Evolutionary conservation across 768 basidiomycete genomes (phyloP), one percentile per base, ranked within the genome.

Genomic region (Podaxis carcinomalis): DNA sequence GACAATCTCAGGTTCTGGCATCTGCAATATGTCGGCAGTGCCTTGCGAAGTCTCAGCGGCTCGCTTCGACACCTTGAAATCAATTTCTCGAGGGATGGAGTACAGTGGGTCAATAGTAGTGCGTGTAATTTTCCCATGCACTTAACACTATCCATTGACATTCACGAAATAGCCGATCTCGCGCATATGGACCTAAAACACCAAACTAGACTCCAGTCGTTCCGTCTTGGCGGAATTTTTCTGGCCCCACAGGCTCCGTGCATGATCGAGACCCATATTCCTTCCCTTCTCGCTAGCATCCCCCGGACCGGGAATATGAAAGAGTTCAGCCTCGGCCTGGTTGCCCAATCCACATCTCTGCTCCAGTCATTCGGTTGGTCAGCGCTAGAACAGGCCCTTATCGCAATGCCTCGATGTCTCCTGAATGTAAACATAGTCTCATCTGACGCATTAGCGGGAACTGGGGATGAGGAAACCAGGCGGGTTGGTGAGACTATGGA

Each of bases 1-100:
- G 57, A 59, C 16, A 39, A 32, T 13, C 40, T 59, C 57, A 59
- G 44, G 57, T 51, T 59, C 16, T 59, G 57, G 57, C 57, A 59
- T 51, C 21, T 59, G 23, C 36, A 42, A 25, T 39, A 51, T 44
- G 23, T 59, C 28, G 39, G 51, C 21, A 27, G 27, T 32, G 57
- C 37, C 21, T 16, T 59, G n/a, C 57, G 39, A 7, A n/a, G 28
- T 19, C 51, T 59, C 10, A 23, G 50, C 1, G 19, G 14, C 21
- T 39, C 25, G 9, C 50, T 59, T 3, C 49, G 27, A 7, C 57
- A 52, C 21, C 40, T 59, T n/a, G 23, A 52, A 7, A 52, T 59
- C 36, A 44, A 39, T 51, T 59, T 59, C 35, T 59, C 50, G 16
- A 51, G 5, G 11, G 16, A 1, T 11, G 50, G 51, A 28, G 57